Percentiles rank a stretch among this genome's conserved stretches.
Evolutionary conservation across 2,329 filamentous ascomycete species (phyloP).

Genomic region (Xylariaceae sp.): DNA sequence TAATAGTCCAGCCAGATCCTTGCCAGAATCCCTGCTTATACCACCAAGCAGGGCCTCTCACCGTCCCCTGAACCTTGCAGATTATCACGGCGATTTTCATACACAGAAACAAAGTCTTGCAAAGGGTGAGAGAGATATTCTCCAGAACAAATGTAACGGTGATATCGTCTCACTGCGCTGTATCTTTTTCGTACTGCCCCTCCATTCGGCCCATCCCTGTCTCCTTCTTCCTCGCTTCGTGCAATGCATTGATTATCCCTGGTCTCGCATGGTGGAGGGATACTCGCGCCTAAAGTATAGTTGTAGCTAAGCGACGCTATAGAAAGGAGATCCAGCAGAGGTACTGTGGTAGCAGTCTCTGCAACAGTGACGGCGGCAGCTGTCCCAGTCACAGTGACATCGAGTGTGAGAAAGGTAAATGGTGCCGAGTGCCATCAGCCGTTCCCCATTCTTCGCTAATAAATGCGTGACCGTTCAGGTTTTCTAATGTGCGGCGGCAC

Average conservation of each 20-base stretch:
- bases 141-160: slow-evolving; percentile 27
- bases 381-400: slow-evolving; percentile 16
- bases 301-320: not conserved
- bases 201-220: slow-evolving; percentile 11
- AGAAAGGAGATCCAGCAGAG: slow-evolving; percentile 16
- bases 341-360: slow-evolving; percentile 18
- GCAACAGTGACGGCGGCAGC: slow-evolving; percentile 6
- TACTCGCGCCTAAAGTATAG: slow-evolving; percentile 16
- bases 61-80: slow-evolving; percentile 32
- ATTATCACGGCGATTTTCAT: slow-evolving; percentile 15
- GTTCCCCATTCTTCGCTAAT: slow-evolving; percentile 14
- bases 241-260: slow-evolving; percentile 15
- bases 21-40: slow-evolving; percentile 3
- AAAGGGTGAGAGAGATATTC: slow-evolving; percentile 5
- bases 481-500: slow-evolving; percentile 2
- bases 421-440: slow-evolving; percentile 13
- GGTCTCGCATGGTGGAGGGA: slow-evolving; percentile 5
- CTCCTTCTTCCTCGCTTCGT: slow-evolving; percentile 23
- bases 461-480: slow-evolving; percentile 12
- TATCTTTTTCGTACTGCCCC: slow-evolving; percentile 26
- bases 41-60: slow-evolving; percentile 15
- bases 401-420: slow-evolving; percentile 3
- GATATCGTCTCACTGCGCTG: slow-evolving; percentile 27
- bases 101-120: slow-evolving; percentile 4
- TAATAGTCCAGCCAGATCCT: slow-evolving; percentile 8